Evolutionary conservation across 1,139 yeast genomes (phyloP).

Genomic region (Candida sojae): DNA sequence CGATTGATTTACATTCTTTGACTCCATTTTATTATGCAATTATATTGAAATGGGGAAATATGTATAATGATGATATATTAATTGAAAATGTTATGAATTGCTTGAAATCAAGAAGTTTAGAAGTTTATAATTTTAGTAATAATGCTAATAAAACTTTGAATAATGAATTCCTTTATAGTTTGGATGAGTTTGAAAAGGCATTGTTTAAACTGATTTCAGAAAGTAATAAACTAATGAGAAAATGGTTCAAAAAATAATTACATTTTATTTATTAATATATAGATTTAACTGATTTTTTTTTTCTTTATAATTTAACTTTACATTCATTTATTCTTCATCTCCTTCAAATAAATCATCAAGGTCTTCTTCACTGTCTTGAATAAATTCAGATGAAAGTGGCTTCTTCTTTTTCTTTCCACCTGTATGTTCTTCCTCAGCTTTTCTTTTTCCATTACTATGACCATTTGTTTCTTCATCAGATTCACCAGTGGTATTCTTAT

Average conservation of each 20-base stretch:
- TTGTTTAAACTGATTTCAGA: conserved; percentile 62
- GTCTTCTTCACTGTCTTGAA: conserved; percentile 58
- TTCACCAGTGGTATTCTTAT: conserved; percentile 16
- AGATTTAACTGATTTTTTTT: background rate
- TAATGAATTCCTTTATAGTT: conserved; percentile 56
- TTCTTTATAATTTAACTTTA: background rate
- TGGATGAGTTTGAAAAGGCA: conserved; percentile 75
- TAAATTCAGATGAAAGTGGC: conserved; percentile 48
- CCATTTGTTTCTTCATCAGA: conserved; percentile 18
- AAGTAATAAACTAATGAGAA: conserved; percentile 61
- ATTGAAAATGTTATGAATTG: conserved; percentile 55
- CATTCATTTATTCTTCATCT: conserved; percentile 8
- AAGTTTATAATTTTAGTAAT: conserved; percentile 70
- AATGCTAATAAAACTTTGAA: conserved; percentile 48
- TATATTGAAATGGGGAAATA: conserved; percentile 71
- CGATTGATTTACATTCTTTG: conserved; percentile 69
- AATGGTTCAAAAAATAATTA: conserved; percentile 47
- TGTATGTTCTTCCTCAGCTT: conserved; percentile 23
- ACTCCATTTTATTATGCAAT: conserved; percentile 67
- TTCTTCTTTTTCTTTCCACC: conserved; percentile 25
- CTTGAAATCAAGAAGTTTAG: conserved; percentile 64
- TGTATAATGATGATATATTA: conserved; percentile 69
- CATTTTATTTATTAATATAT: background rate
- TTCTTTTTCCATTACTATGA: conserved; percentile 18
- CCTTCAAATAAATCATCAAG: conserved; percentile 24